phyloP scores from a whole-genome alignment of 768 basidiomycete species.

The Kwoniella botswanensis region DNA sequence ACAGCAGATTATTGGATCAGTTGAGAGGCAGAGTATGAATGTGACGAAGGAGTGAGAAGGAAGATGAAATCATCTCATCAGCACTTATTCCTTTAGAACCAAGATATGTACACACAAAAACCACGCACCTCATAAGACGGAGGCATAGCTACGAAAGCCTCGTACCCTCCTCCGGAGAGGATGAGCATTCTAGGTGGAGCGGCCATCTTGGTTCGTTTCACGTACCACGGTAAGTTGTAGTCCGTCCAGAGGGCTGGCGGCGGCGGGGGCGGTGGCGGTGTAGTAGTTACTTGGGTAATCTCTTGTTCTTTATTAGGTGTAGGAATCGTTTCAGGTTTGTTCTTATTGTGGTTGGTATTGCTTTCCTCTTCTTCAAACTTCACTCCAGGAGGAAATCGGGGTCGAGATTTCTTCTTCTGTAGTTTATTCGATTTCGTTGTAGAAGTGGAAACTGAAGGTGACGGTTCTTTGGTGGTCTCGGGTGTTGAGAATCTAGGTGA shows the following conservation, averaged over 20 bases:
- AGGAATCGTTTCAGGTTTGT: background rate
- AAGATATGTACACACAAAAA: background rate
- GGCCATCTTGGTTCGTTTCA: constrained; percentile 26
- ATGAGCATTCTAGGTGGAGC: constrained; percentile 55
- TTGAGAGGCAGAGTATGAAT: background rate
- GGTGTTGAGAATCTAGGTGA: too few relatives aligned
- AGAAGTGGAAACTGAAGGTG: background rate
- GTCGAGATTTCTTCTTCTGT: background rate
- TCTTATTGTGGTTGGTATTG: too few relatives aligned
- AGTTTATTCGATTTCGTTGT: constrained; percentile 3
- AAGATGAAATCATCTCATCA: background rate
- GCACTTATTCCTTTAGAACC: background rate
- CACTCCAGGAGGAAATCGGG: background rate
- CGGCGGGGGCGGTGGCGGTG: background rate
- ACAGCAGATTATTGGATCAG: too few relatives aligned
- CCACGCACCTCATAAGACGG: constrained; percentile 47
- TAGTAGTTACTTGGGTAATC: background rate
- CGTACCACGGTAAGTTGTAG: constrained; percentile 1
- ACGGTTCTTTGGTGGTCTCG: background rate
- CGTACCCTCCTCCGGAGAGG: constrained; percentile 49
- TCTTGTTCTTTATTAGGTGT: background rate
- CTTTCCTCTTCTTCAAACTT: background rate
- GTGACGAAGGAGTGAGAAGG: background rate
- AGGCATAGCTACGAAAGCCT: constrained; percentile 54
- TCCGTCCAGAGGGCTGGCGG: constrained; percentile 5